phyloP scores from a whole-genome alignment of 2,329 filamentous ascomycete species.

The Clathrospora elynae region DNA sequence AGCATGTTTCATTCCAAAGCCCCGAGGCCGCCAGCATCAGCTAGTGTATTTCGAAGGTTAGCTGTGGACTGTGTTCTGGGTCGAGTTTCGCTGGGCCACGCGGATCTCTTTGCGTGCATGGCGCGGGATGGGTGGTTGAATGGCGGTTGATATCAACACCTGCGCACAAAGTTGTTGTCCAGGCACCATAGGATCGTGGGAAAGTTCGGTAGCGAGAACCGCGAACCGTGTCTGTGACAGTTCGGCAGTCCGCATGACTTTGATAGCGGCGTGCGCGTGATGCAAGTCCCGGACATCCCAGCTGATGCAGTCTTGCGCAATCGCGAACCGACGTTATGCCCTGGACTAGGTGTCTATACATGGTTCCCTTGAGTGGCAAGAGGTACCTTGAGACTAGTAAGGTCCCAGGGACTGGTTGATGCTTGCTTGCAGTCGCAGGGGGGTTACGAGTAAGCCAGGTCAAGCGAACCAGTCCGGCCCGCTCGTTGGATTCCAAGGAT shows the following conservation, averaged over 20 bases:
- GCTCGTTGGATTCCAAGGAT: slow-evolving; percentile 4
- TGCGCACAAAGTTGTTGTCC: too few species aligned
- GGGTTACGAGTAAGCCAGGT: slow-evolving; percentile 18
- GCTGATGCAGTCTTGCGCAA: slow-evolving; percentile 28
- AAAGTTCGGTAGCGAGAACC: slow-evolving; percentile 6
- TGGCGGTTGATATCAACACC: slow-evolving; percentile 1
- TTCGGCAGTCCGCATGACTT: slow-evolving; percentile 10
- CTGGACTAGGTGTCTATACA: too few species aligned
- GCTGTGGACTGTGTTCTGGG: slow-evolving; percentile 12
- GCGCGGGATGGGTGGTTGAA: slow-evolving; percentile 1
- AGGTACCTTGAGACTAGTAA: slow-evolving; percentile 1
- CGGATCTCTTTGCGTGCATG: background rate
- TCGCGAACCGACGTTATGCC: slow-evolving; percentile 23
- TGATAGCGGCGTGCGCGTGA: slow-evolving; percentile 6
- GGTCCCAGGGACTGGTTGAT: slow-evolving; percentile 11
- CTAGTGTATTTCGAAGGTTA: background rate
- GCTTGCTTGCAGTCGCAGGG: slow-evolving; percentile 23
- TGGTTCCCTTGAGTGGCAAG: slow-evolving; percentile 13
- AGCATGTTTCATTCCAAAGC: slow-evolving; percentile 28
- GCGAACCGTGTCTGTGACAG: slow-evolving; percentile 8
- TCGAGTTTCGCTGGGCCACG: too few species aligned
- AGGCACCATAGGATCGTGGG: background rate
- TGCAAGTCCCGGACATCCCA: slow-evolving; percentile 9
- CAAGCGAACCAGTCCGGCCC: slow-evolving; percentile 20
- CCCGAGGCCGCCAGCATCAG: slow-evolving; percentile 13